Percentiles rank a stretch among this genome's conserved stretches.
phyloP scores from a whole-genome alignment of 805 yeast genomes.

The Torulaspora gathmanii region DNA sequence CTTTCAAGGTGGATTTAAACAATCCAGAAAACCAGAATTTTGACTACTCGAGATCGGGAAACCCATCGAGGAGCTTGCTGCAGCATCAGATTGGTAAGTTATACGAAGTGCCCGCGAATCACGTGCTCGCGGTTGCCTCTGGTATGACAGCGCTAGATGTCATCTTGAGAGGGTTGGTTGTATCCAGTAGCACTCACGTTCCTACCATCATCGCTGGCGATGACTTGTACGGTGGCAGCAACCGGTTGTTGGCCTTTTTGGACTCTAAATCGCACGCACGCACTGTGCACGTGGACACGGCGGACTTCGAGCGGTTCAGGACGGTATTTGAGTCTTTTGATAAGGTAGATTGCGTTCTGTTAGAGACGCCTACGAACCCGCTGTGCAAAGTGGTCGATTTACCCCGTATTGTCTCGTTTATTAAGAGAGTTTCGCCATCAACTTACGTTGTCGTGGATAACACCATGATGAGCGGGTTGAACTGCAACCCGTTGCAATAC shows the following conservation, averaged over 20 bases:
- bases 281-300: constrained; percentile 77
- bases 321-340: constrained; percentile 53
- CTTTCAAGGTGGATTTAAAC: constrained; percentile 78
- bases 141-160: constrained; percentile 95
- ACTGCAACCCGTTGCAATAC: constrained; percentile 77
- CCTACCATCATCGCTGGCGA: constrained; percentile 93
- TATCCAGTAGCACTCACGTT: constrained; percentile 23
- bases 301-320: constrained; percentile 58
- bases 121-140: constrained; percentile 75
- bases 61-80: constrained; percentile 81
- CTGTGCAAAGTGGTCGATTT: constrained; percentile 83
- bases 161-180: constrained; percentile 57
- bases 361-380: constrained; percentile 94
- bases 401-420: constrained; percentile 56
- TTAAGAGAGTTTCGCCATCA: constrained; percentile 63
- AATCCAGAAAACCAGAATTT: constrained; percentile 49
- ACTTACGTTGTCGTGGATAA: constrained; percentile 81
- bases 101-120: constrained; percentile 58
- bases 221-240: constrained; percentile 92
- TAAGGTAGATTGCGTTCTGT: constrained; percentile 49
- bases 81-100: constrained; percentile 74
- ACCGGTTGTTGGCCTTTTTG: constrained; percentile 73
- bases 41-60: constrained; percentile 88
- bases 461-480: constrained; percentile 93
- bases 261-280: constrained; percentile 57